Conservation (phyloP, 31 red algal species). For the Porphyra umbilicalis region DNA sequence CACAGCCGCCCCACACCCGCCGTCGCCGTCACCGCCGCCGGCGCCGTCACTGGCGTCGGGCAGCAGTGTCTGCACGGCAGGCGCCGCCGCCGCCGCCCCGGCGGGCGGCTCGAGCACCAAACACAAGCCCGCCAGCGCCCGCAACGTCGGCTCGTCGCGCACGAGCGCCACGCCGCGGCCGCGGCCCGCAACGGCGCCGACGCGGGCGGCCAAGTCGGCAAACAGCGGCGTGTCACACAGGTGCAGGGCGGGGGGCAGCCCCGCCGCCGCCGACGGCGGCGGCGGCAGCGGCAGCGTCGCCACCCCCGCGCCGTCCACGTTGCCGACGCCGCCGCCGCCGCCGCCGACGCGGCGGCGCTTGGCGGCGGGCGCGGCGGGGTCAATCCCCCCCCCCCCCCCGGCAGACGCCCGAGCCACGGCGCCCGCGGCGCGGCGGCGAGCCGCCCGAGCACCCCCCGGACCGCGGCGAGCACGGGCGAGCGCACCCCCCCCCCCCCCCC, state of each 20-base stretch:
- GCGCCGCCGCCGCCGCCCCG: neutral
- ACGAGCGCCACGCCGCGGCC: neutral
- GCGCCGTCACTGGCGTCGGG: neutral
- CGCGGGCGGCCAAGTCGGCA: neutral
- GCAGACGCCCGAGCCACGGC: too few species aligned
- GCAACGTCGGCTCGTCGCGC: neutral
- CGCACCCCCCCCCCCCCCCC: neutral
- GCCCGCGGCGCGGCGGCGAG: neutral
- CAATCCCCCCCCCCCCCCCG: neutral
- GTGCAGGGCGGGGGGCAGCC: neutral
- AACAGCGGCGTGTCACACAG: neutral
- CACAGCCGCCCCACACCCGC: neutral
- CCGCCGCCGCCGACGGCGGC: too few species aligned
- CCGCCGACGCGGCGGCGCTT: neutral
- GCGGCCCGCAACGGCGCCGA: neutral
- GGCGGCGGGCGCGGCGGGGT: neutral
- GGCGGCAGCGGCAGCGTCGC: too few species aligned
- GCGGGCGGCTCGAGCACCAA: neutral
- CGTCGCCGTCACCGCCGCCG: neutral
- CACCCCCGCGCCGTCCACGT: neutral
- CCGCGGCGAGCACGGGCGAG: neutral
- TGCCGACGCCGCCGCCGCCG: neutral
- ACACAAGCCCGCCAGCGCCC: neutral
- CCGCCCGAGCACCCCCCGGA: neutral
- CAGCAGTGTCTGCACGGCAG: neutral